These are phyloP conservation scores for Fraxinus floribunda DNA, from an alignment of 305 asterid species.

Conservation along the genomic window DNA sequence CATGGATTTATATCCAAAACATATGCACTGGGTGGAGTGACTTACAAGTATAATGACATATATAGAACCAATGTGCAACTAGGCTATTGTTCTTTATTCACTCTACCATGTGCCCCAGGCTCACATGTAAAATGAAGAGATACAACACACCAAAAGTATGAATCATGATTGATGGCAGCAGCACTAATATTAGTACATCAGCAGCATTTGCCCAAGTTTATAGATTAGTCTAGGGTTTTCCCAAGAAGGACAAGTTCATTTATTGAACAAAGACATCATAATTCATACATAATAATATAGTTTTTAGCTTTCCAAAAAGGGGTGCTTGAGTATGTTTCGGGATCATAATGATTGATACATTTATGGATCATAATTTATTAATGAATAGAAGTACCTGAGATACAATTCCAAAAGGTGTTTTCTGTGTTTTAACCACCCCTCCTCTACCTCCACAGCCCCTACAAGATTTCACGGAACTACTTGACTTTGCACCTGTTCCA, in stretches of 20 bases:
- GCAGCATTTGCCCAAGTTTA: not conserved
- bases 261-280: not conserved
- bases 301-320: not conserved
- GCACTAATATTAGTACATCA: not conserved
- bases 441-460: slow-evolving; percentile 85
- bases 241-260: not conserved
- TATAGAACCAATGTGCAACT: not conserved
- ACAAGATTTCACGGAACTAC: slow-evolving; percentile 60
- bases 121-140: not conserved
- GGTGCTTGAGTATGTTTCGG: not conserved
- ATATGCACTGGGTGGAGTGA: not conserved
- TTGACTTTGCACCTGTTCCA: slow-evolving; percentile 89
- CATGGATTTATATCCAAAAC: not conserved
- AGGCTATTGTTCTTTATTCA: not conserved
- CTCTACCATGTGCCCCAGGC: not conserved
- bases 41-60: not conserved
- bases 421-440: slow-evolving; percentile 62
- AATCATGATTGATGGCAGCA: not conserved
- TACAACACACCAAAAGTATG: not conserved
- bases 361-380: slow-evolving; percentile 17
- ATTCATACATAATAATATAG: not conserved
- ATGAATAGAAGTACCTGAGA: slow-evolving; percentile 68
- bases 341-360: slow-evolving; percentile 12
- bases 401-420: slow-evolving; percentile 82
- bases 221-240: not conserved